Percentiles rank a stretch among this genome's conserved stretches.
phyloP scores from a whole-genome alignment of 2,329 filamentous ascomycete genomes.

The Penicillium sp. region DNA sequence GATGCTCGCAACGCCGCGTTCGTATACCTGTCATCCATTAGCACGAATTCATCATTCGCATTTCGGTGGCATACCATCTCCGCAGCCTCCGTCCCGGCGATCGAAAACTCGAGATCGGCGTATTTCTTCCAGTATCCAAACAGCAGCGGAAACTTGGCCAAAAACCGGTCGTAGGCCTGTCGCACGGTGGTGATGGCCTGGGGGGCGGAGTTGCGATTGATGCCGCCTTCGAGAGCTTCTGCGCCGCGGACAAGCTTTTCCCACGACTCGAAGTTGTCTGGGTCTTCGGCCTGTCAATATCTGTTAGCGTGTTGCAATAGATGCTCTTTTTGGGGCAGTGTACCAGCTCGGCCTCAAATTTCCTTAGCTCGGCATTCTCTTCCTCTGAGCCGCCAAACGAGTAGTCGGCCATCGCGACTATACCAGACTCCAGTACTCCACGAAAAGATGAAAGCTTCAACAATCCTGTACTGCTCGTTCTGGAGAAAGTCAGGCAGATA shows the following conservation, averaged over 20 bases:
- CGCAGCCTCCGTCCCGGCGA: conserved; percentile 91
- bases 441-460: too few relatives aligned
- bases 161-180: conserved; percentile 85
- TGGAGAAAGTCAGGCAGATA: too few relatives aligned
- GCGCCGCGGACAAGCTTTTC: conserved; percentile 83
- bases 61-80: conserved; percentile 68
- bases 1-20: conserved; percentile 89
- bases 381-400: conserved; percentile 71
- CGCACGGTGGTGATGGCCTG: conserved; percentile 85
- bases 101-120: conserved; percentile 94
- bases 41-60: conserved; percentile 1
- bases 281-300: conserved; percentile 56
- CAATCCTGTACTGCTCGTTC: too few relatives aligned
- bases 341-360: conserved; percentile 74
- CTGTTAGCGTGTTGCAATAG: too few relatives aligned
- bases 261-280: conserved; percentile 93
- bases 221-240: conserved; percentile 81
- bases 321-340: too few relatives aligned
- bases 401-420: conserved; percentile 66
- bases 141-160: conserved; percentile 88
- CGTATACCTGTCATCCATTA: conserved; percentile 67
- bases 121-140: conserved; percentile 99
- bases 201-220: conserved; percentile 94
- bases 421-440: not conserved
- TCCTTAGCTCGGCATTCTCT: conserved; percentile 77